These are phyloP conservation scores for Amanita subjunquillea DNA, from an alignment of 768 basidiomycete genomes.

Conservation along the genomic window DNA sequence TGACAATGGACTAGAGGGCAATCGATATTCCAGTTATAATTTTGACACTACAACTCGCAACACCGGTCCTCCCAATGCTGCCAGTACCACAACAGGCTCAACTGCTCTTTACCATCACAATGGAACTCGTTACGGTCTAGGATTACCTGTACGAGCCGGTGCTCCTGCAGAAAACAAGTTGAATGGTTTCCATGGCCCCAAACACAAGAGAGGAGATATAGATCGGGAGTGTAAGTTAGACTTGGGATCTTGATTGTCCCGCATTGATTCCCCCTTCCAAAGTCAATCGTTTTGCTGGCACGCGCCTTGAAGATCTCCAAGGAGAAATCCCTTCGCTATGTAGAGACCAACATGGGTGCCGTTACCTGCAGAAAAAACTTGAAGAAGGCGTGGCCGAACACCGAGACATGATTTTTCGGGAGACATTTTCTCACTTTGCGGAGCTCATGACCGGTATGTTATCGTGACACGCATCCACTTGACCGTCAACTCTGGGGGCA, in stretches of 20 bases:
- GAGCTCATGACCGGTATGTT: conserved; percentile 88
- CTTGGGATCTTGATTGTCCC: not conserved
- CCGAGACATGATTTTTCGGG: conserved; percentile 98
- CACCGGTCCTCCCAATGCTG: conserved; percentile 12
- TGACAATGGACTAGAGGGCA: conserved; percentile 37
- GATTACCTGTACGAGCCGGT: conserved; percentile 39
- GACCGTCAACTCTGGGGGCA: conserved; percentile 5
- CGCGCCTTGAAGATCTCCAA: conserved; percentile 87
- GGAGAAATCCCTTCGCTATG: conserved; percentile 92
- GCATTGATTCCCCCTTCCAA: conserved; percentile 17
- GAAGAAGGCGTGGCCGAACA: conserved; percentile 95
- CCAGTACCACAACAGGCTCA: conserved; percentile 43
- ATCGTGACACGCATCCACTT: conserved; percentile 10
- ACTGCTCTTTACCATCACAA: conserved; percentile 74
- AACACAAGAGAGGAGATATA: conserved; percentile 90
- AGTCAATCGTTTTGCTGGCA: conserved; percentile 95
- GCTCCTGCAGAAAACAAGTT: conserved; percentile 63
- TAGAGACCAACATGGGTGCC: conserved; percentile 98
- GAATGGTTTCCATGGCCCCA: conserved; percentile 85
- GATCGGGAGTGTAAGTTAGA: conserved; percentile 65
- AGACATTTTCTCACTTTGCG: conserved; percentile 95
- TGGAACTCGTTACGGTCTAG: conserved; percentile 67
- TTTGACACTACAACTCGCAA: conserved; percentile 38
- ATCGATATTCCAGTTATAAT: conserved; percentile 47
- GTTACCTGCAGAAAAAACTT: conserved; percentile 97